These are phyloP conservation scores for Adenanthera pavonina DNA, from an alignment of 306 rosid species.

Conservation along the genomic window DNA sequence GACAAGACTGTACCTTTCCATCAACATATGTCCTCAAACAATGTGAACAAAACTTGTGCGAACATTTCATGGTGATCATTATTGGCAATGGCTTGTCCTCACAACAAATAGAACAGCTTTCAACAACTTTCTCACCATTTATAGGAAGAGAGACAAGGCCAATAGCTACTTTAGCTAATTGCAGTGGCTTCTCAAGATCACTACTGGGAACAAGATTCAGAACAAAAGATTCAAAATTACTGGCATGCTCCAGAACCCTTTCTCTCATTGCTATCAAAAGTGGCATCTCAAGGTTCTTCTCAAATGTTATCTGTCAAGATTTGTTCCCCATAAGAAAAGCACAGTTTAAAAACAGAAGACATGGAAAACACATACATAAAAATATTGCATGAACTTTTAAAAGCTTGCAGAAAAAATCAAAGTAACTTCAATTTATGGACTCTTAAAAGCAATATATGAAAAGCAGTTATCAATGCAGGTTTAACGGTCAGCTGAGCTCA, in stretches of 20 bases:
- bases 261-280: constrained; percentile 74
- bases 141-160: constrained; percentile 73
- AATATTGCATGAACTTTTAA: not conserved
- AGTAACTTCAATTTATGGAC: constrained; percentile 1
- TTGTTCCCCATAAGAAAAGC: constrained; percentile 32
- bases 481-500: constrained; percentile 26
- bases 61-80: constrained; percentile 88
- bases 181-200: constrained; percentile 72
- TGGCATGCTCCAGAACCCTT: constrained; percentile 78
- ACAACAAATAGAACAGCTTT: constrained; percentile 87
- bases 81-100: constrained; percentile 76
- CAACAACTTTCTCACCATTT: constrained; percentile 59
- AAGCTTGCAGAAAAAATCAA: constrained; percentile 16
- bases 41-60: constrained; percentile 86
- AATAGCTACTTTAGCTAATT: constrained; percentile 87
- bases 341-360: constrained; percentile 32
- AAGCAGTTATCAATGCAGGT: constrained; percentile 8
- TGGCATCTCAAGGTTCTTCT: constrained; percentile 68
- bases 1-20: constrained; percentile 71
- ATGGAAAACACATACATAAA: constrained; percentile 9
- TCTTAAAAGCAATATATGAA: not conserved
- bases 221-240: constrained; percentile 71
- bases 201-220: constrained; percentile 63
- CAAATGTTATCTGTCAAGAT: constrained; percentile 64
- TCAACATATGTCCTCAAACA: constrained; percentile 82